Percentiles rank a stretch among this genome's conserved stretches.
Conservation (phyloP, 768 basidiomycete genomes). For the Tricholomella constricta region DNA sequence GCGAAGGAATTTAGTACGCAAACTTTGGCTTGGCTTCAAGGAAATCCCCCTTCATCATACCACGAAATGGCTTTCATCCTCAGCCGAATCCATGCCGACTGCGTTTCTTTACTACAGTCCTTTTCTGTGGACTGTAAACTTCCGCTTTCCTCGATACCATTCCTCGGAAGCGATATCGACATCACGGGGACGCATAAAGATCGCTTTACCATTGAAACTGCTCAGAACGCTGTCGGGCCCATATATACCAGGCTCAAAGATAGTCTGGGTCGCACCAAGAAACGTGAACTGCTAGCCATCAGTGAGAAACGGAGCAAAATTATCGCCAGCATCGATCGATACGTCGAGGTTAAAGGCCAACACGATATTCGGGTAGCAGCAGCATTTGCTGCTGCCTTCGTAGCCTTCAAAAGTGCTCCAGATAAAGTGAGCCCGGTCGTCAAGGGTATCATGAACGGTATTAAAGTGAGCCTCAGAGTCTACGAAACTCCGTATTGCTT, state of each 20-base stretch:
- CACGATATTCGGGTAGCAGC: conserved; percentile 89
- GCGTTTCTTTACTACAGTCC: conserved; percentile 74
- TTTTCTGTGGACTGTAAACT: conserved; percentile 90
- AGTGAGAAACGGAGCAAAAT: conserved; percentile 75
- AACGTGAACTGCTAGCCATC: conserved; percentile 71
- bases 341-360: conserved; percentile 78
- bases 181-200: conserved; percentile 62
- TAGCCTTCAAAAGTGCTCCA: conserved; percentile 83
- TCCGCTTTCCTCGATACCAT: conserved; percentile 75
- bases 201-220: conserved; percentile 80
- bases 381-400: conserved; percentile 87
- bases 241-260: conserved; percentile 79
- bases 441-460: conserved; percentile 95
- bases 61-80: conserved; percentile 89
- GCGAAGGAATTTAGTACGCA: conserved; percentile 69
- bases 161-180: conserved; percentile 76
- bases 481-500: not conserved
- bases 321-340: conserved; percentile 72
- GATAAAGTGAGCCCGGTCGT: conserved; percentile 96
- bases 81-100: conserved; percentile 78
- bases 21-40: conserved; percentile 74
- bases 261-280: conserved; percentile 74
- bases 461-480: conserved; percentile 68
- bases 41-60: conserved; percentile 73
- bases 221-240: conserved; percentile 65